Evolutionary conservation across 164 flowering plant genomes (phyloP).

Genomic region (Warburgia ugandensis): DNA sequence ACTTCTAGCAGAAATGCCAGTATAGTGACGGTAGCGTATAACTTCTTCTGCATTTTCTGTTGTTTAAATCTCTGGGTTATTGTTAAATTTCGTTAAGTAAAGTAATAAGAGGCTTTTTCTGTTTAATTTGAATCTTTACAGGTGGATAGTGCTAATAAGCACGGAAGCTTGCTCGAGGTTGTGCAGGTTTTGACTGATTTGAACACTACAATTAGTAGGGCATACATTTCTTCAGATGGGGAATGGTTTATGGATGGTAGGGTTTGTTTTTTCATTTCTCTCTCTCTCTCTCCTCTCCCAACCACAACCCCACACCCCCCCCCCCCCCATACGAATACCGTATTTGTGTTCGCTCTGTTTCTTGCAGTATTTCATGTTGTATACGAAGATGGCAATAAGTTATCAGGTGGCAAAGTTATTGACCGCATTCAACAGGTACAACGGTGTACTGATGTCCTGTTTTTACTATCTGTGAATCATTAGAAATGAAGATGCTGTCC

Average conservation of each 20-base stretch:
- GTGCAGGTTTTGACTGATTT: conserved; percentile 65
- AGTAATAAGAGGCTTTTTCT: background rate
- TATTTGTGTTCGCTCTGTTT: background rate
- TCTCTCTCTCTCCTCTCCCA: background rate
- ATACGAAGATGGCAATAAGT: conserved; percentile 69
- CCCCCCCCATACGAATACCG: background rate
- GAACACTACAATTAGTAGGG: conserved; percentile 52
- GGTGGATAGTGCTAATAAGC: conserved; percentile 84
- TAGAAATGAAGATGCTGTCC: too few species aligned
- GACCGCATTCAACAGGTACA: conserved; percentile 67
- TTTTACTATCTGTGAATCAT: too few species aligned
- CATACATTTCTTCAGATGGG: conserved; percentile 74
- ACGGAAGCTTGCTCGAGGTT: conserved; percentile 59
- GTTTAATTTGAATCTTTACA: conserved; percentile 17
- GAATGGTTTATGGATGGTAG: conserved; percentile 89
- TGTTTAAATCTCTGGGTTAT: background rate
- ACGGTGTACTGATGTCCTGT: conserved; percentile 6
- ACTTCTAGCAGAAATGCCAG: conserved; percentile 54
- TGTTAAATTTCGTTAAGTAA: background rate
- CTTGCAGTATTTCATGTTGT: conserved; percentile 77
- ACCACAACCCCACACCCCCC: background rate
- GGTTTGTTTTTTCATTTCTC: conserved; percentile 1
- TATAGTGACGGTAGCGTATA: conserved; percentile 53
- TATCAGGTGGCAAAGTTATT: conserved; percentile 49
- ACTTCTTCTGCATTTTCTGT: background rate